Evolutionary conservation across 2,329 filamentous ascomycete genomes (phyloP).

Genomic region (Xylariaceae sp.): DNA sequence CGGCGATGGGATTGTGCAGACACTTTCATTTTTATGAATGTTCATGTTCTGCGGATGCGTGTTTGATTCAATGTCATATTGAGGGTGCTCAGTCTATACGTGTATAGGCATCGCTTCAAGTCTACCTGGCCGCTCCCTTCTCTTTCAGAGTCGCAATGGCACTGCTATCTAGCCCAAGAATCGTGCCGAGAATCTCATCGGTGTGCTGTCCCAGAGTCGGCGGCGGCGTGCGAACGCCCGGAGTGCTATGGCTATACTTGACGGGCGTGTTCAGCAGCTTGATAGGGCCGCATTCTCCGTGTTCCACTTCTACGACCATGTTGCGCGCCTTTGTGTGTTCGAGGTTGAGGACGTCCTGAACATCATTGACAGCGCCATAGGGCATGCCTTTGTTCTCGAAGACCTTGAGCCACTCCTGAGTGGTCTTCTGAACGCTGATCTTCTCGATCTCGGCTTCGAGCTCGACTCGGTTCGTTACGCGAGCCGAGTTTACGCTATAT

Average conservation of each 20-base stretch:
- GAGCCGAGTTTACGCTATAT: conserved; percentile 56
- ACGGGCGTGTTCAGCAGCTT: conserved; percentile 91
- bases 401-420: conserved; percentile 77
- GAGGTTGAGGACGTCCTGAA: conserved; percentile 77
- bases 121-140: conserved; percentile 59
- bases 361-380: conserved; percentile 90
- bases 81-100: neutral
- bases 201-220: conserved; percentile 87
- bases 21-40: no score
- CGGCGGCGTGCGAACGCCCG: conserved; percentile 69
- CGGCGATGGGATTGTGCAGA: no score
- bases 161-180: conserved; percentile 55
- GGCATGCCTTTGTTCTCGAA: conserved; percentile 92
- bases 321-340: conserved; percentile 76
- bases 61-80: neutral
- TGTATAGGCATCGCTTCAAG: neutral
- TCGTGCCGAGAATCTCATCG: conserved; percentile 61
- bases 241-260: conserved; percentile 81
- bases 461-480: conserved; percentile 66
- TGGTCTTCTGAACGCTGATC: conserved; percentile 70
- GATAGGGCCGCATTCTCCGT: conserved; percentile 75
- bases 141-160: conserved; percentile 59
- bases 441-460: conserved; percentile 76
- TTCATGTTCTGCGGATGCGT: no score
- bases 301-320: conserved; percentile 87